Evolutionary conservation across 177 flowering plant genomes (phyloP).

Genomic region (Telopea speciosissima): DNA sequence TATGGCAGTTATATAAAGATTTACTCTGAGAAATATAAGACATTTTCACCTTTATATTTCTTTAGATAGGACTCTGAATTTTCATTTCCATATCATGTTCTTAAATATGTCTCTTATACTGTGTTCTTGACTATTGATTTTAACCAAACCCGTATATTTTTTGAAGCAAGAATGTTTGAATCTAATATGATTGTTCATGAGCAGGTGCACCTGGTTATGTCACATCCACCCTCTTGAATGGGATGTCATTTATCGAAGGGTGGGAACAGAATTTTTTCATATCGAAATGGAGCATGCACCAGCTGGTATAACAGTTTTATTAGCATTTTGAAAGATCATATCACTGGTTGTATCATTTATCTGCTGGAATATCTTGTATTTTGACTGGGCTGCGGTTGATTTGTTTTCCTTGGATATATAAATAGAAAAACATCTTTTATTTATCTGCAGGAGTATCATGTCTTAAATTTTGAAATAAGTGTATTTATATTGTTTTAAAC

Average conservation of each 20-base stretch:
- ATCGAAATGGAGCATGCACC: slow-evolving; percentile 99
- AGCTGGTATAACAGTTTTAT: slow-evolving; percentile 50
- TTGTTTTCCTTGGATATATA: too few species aligned
- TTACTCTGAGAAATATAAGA: neutral
- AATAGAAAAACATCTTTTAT: neutral
- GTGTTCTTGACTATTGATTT: neutral
- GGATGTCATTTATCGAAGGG: slow-evolving; percentile 90
- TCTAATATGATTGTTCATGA: slow-evolving; percentile 6
- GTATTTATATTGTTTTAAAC: neutral
- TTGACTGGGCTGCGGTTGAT: neutral
- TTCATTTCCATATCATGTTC: neutral
- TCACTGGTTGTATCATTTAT: neutral
- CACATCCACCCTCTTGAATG: slow-evolving; percentile 73
- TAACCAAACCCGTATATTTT: neutral
- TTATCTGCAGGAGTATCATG: neutral
- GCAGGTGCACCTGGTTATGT: slow-evolving; percentile 99
- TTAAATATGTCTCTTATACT: neutral
- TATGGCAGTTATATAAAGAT: too few species aligned
- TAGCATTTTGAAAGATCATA: neutral
- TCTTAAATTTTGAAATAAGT: neutral
- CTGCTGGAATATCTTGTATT: neutral
- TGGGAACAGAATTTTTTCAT: slow-evolving; percentile 95
- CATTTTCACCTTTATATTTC: too few species aligned
- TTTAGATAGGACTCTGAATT: neutral
- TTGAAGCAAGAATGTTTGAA: neutral